phyloP scores from a whole-genome alignment of 257 asterid genomes.

The Petrea volubilis region DNA sequence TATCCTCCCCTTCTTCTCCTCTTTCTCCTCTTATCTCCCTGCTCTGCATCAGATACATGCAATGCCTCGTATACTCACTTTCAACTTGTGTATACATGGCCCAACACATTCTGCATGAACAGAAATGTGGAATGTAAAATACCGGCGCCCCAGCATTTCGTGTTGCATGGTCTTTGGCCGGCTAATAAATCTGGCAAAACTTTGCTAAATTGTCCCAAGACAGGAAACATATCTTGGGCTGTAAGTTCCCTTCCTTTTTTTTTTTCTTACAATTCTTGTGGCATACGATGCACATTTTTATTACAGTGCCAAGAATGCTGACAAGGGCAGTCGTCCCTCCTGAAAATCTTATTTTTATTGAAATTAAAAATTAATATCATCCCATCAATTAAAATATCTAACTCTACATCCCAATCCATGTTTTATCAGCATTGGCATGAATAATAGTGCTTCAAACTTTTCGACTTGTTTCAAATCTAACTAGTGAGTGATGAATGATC shows the following conservation, averaged over 20 bases:
- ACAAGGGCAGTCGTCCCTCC: too few species aligned
- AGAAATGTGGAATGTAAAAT: background rate
- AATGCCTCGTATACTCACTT: background rate
- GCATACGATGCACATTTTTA: too few species aligned
- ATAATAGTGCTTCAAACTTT: too few species aligned
- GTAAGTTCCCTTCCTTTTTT: background rate
- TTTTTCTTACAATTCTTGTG: background rate
- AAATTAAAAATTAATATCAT: too few species aligned
- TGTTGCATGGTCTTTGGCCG: constrained; percentile 23
- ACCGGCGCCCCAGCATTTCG: constrained; percentile 14
- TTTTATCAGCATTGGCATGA: too few species aligned
- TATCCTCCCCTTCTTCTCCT: background rate
- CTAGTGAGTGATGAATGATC: background rate
- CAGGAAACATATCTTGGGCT: constrained; percentile 15
- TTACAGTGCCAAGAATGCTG: too few species aligned
- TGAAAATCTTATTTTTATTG: too few species aligned
- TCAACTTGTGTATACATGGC: constrained; percentile 11
- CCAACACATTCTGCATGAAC: constrained; percentile 15
- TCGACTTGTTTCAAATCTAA: background rate
- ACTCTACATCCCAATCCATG: too few species aligned
- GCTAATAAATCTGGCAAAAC: background rate
- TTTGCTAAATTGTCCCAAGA: constrained; percentile 4
- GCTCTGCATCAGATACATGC: background rate
- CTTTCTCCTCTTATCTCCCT: background rate
- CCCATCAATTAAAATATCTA: too few species aligned